Percentiles rank a stretch among this genome's conserved stretches.
phyloP scores from a whole-genome alignment of 345 rosid genomes.

The Camelina sativa region DNA sequence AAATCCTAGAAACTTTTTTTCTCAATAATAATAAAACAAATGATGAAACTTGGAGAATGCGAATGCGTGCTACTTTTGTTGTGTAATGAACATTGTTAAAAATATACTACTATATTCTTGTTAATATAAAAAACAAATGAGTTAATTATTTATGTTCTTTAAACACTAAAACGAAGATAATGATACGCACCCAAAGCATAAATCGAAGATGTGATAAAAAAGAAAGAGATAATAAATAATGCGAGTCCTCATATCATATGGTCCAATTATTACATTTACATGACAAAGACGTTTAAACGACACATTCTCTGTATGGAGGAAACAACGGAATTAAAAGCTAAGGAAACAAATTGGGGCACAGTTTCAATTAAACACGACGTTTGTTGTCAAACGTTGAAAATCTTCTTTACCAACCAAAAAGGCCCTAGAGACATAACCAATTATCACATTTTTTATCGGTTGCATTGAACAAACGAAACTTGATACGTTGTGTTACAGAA shows the following conservation, averaged over 20 bases:
- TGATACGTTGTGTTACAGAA: not conserved
- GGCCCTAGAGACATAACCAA: not conserved
- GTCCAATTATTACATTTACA: not conserved
- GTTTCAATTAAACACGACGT: conserved; percentile 2
- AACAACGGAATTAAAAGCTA: not conserved
- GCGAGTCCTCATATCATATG: not conserved
- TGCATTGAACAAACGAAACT: not conserved
- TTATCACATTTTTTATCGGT: not conserved
- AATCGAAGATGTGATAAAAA: not conserved
- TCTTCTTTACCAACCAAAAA: not conserved
- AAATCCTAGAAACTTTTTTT: not conserved
- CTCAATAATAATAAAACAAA: not conserved
- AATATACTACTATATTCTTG: not conserved
- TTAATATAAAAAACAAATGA: too few relatives aligned
- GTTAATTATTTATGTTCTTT: not conserved
- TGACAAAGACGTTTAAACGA: conserved; percentile 6
- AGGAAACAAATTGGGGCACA: not conserved
- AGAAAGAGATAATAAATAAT: not conserved
- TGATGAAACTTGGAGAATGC: not conserved
- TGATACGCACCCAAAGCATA: not conserved
- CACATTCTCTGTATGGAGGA: not conserved
- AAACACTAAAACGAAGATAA: not conserved
- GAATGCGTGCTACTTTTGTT: conserved; percentile 19
- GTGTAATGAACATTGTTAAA: not conserved
- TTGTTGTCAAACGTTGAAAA: not conserved